Percentiles rank a stretch among this genome's conserved stretches.
Evolutionary conservation across 805 yeast genomes (phyloP).

Genomic region (Barnettozyma wickerhamii): DNA sequence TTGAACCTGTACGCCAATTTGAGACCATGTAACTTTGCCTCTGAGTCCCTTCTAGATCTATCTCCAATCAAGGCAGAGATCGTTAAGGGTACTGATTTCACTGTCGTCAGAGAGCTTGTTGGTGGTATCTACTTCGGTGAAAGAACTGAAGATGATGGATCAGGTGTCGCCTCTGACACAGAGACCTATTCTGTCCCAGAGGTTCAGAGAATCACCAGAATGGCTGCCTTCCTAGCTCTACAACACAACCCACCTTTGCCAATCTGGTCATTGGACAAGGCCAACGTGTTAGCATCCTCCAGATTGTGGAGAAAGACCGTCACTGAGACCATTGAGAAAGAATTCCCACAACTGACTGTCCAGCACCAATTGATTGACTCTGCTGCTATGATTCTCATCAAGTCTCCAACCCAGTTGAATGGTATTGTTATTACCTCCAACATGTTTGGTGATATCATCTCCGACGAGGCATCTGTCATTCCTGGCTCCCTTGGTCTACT

Average conservation of each 20-base stretch:
- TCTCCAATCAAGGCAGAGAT: slow-evolving; percentile 85
- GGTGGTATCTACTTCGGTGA: slow-evolving; percentile 99
- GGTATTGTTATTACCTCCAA: slow-evolving; percentile 91
- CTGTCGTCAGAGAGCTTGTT: slow-evolving; percentile 92
- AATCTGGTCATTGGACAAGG: slow-evolving; percentile 94
- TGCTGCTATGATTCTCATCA: slow-evolving; percentile 96
- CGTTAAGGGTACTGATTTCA: slow-evolving; percentile 87
- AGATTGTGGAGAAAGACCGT: slow-evolving; percentile 96
- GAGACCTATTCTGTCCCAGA: slow-evolving; percentile 90
- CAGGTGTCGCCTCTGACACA: slow-evolving; percentile 87
- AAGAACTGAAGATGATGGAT: slow-evolving; percentile 86
- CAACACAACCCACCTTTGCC: slow-evolving; percentile 94
- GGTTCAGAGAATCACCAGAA: slow-evolving; percentile 92
- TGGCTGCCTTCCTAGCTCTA: slow-evolving; percentile 96
- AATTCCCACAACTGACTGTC: slow-evolving; percentile 83
- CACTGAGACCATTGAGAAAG: slow-evolving; percentile 74
- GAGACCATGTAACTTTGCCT: slow-evolving; percentile 93
- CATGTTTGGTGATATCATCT: slow-evolving; percentile 98
- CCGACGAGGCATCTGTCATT: slow-evolving; percentile 96
- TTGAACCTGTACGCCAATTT: slow-evolving; percentile 91
- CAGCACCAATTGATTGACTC: slow-evolving; percentile 97
- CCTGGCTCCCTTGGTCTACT: slow-evolving; percentile 96
- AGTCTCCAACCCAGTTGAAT: slow-evolving; percentile 85
- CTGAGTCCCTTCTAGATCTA: slow-evolving; percentile 76
- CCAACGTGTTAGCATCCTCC: slow-evolving; percentile 93